Base-by-base conservation (phyloP, 225 moss, liverwort and hornwort genomes). In the Neckera pumila region DNA sequence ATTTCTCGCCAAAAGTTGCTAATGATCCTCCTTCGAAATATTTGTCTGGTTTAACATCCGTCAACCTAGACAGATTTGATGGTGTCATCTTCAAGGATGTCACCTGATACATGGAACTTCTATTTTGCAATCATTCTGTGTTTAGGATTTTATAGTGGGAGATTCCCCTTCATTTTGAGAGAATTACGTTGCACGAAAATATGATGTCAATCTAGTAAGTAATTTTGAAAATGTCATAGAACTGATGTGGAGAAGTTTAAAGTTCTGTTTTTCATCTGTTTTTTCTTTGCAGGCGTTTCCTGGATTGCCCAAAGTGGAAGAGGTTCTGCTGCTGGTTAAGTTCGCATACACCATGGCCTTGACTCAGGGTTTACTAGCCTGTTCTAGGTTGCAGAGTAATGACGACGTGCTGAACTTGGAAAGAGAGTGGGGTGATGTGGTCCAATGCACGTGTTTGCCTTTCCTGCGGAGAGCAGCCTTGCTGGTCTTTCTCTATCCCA, bases 381-480 rank as follows among this genome's bases (percentile, higher is more conserved):
- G 94, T 86, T 93, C 95, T 79, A 90, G 89, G 71, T 87, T 98
- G 77, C 89, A 87, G 62, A 89, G 70, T 76, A 79, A 85, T 81
- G 91, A 88, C 78, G 87, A 84, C 82, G 76, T 79, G 77, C 38
- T 78, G 76, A 74, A 77, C 82, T 80, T 89, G 76, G 91, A 91
- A 86, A 90, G 86, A 72, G 89, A 90, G 40, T 91, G 89, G 90
- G 89, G 75, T 86, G 90, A 87, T 87, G 87, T 95, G 49, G 78
- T 96, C 79, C 93, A 94, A 87, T 69, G 92, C 58, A 89, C 94
- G 40, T 97, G 96, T 85, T 92, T 97, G 84, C 97, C 97, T 45
- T 98, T 97, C 91, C 80, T 97, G 88, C 94, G 98, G 83, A 93
- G 97, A 93, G 97, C 95, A 88, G 93, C 96, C 82, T 90, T 97